Conservation (phyloP, 352 stramenopile genomes). For the Achlya hypogyna region DNA sequence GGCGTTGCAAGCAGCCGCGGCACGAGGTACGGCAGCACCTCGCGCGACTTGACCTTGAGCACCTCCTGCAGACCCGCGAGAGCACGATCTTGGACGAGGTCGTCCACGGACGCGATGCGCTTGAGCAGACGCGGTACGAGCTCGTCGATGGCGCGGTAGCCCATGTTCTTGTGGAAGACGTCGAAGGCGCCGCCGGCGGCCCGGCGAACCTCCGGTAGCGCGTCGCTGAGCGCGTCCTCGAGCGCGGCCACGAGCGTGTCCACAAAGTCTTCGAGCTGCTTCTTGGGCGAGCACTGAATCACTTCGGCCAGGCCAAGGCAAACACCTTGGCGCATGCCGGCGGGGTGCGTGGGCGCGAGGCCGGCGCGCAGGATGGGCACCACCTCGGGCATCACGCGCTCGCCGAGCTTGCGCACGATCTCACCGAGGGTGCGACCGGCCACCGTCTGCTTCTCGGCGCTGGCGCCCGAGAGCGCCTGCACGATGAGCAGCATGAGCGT, state of each 20-base stretch:
- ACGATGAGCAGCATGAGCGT: constrained; percentile 96
- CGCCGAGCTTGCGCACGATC: constrained; percentile 98
- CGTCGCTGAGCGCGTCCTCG: constrained; percentile 96
- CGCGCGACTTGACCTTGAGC: constrained; percentile 90
- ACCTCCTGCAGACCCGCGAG: constrained; percentile 97
- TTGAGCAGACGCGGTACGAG: constrained; percentile 95
- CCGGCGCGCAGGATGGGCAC: constrained; percentile 96
- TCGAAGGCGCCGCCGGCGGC: constrained; percentile 96
- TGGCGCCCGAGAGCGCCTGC: constrained; percentile 85
- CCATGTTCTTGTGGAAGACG: constrained; percentile 93
- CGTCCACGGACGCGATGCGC: constrained; percentile 61
- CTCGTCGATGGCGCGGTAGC: constrained; percentile 93
- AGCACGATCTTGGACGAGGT: constrained; percentile 69
- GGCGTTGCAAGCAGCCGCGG: constrained; percentile 90
- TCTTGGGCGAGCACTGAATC: constrained; percentile 94
- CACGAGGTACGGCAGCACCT: constrained; percentile 97
- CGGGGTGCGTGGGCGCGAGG: constrained; percentile 61
- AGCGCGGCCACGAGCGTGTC: constrained; percentile 94
- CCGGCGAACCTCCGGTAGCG: constrained; percentile 75
- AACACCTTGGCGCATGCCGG: constrained; percentile 86
- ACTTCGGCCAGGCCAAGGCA: constrained; percentile 98
- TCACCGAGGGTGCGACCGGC: constrained; percentile 94
- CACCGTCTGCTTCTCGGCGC: constrained; percentile 85
- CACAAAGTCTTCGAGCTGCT: constrained; percentile 95
- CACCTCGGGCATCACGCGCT: constrained; percentile 97